Base-by-base conservation (phyloP, 2,329 filamentous ascomycete genomes). In the Stagonosporopsis cucurbitacearum region DNA sequence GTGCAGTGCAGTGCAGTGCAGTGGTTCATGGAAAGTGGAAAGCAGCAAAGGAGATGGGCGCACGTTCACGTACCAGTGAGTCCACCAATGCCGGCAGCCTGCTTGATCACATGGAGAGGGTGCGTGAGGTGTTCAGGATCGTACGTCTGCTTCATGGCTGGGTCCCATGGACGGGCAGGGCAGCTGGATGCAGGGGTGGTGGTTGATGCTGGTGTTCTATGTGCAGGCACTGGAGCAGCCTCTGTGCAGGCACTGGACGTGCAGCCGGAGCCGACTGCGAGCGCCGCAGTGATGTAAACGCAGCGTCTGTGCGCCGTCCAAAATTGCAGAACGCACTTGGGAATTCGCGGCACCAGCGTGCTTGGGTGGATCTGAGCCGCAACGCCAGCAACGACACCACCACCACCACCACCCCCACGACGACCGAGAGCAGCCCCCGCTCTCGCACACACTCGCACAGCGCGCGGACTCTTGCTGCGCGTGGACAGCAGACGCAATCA, bases 401-500 rank as follows among this genome's bases (percentile, higher is more conserved):
- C 57, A 65, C 62, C 64, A 32, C 30, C 30, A 32, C 30, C 25
- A 26, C 25, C 65, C 59, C 51, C 57, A 68, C 56, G 58, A 59
- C 57, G 60, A 49, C 57, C 45, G 70, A 72, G 67, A 66, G 65
- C 65, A 65, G 48, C 51, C 47, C 60, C 56, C 55, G 64, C 70
- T 72, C 70, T 73, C 68, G 54, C 43, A 67, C 50, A 49, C 59
- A 49, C 46, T 45, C 66, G 67, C 68, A 66, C 68, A 74, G 68
- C 72, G 74, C 74, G 73, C 73, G 58, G 65, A 68, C 37, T 58
- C 37, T 47, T 64, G 63, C 63, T 57, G 74, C 74, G 74, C 74
- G 71, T 70, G 73, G 70, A 71, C 75, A 70, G 59, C 63, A 59
- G 79, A 15, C 80, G 82, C 84, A 86, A 87, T 85, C 84, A 88